Evolutionary conservation across 257 asterid genomes (phyloP).

Genomic region (Pogostemon cablin): DNA sequence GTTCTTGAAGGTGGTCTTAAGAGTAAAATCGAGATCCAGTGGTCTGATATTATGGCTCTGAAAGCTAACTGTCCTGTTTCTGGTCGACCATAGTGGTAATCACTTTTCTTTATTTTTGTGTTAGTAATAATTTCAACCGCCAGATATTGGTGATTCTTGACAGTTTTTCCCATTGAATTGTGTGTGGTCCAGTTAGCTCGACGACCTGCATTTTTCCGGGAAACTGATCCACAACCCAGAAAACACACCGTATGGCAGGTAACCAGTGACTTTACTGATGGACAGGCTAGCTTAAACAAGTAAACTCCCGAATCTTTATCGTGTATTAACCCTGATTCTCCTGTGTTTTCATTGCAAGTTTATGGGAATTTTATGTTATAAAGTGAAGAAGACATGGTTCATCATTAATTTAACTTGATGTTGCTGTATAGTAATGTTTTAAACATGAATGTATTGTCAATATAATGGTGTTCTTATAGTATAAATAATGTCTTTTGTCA

Average conservation of each 20-base stretch:
- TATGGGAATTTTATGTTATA: background rate
- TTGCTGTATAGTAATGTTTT: background rate
- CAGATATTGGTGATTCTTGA: conserved; percentile 4
- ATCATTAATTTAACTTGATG: background rate
- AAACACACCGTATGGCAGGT: conserved; percentile 91
- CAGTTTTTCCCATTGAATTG: background rate
- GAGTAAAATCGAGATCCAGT: conserved; percentile 86
- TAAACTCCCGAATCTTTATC: conserved; percentile 34
- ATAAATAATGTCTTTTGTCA: conserved; percentile 17
- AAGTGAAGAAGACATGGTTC: conserved; percentile 11
- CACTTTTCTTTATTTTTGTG: conserved; percentile 8
- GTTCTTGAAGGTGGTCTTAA: conserved; percentile 83
- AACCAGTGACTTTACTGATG: conserved; percentile 75
- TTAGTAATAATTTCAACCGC: background rate
- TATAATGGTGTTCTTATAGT: background rate
- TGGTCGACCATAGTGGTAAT: conserved; percentile 69
- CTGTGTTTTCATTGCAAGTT: conserved; percentile 1
- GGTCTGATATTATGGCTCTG: conserved; percentile 76
- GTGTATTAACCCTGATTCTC: conserved; percentile 1
- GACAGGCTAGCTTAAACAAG: conserved; percentile 75
- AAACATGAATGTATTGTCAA: conserved; percentile 4
- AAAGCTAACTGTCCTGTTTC: conserved; percentile 68
- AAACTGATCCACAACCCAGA: conserved; percentile 90
- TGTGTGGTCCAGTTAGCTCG: conserved; percentile 62
- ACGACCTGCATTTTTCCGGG: conserved; percentile 67